Percentiles rank a stretch among this genome's conserved stretches.
These are phyloP conservation scores for Leccinum barrowsii DNA, from an alignment of 768 basidiomycete genomes.

Conservation along the genomic window DNA sequence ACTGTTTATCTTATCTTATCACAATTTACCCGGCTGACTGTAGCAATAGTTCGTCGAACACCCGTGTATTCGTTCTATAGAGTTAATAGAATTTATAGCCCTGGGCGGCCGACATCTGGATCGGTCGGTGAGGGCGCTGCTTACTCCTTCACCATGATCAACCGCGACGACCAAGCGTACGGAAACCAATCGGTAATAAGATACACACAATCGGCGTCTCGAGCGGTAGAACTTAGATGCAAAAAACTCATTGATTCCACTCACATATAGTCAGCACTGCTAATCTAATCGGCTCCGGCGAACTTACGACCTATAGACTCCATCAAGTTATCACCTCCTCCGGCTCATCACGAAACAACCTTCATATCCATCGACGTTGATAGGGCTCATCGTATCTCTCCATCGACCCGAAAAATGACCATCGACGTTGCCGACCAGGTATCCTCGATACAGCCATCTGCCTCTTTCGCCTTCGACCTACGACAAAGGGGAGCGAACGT, in stretches of 20 bases:
- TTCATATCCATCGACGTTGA: slow-evolving; percentile 70
- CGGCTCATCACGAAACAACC: slow-evolving; percentile 79
- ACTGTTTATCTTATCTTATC: slow-evolving; percentile 1
- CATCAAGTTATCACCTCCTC: slow-evolving; percentile 38
- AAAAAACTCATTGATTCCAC: background rate
- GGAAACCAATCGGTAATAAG: background rate
- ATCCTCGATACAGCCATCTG: slow-evolving; percentile 83
- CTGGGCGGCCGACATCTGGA: background rate
- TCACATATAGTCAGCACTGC: background rate
- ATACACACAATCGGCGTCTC: background rate
- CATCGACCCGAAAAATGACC: slow-evolving; percentile 81
- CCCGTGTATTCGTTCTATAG: slow-evolving; percentile 4
- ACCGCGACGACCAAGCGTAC: background rate
- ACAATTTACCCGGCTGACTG: slow-evolving; percentile 5
- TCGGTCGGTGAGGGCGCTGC: background rate
- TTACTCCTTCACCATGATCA: background rate
- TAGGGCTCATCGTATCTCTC: slow-evolving; percentile 76
- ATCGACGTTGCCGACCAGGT: slow-evolving; percentile 64
- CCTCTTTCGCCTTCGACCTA: slow-evolving; percentile 73
- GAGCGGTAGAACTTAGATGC: background rate
- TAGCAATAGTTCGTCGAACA: slow-evolving; percentile 15
- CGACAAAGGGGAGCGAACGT: background rate
- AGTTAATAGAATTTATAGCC: background rate
- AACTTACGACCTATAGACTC: background rate
- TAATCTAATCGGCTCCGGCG: background rate